Conservation (phyloP, 129 eudicot species). For the Pittosporum tobira region DNA sequence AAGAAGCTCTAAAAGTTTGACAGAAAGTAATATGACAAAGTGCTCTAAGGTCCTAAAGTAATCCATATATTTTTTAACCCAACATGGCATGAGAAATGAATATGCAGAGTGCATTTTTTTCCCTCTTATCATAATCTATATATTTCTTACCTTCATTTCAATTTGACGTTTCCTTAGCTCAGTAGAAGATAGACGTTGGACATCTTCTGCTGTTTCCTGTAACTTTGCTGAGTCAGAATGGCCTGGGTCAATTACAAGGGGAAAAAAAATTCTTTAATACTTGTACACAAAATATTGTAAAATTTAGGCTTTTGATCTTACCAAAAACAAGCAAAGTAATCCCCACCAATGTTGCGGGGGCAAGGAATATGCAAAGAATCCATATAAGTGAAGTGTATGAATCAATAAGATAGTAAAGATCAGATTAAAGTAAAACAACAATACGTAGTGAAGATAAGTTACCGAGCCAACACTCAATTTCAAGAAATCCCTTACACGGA, state of each 20-base stretch:
- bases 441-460: too few species aligned
- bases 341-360: not conserved
- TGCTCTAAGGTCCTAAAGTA: too few species aligned
- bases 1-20: too few species aligned
- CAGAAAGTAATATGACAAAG: too few species aligned
- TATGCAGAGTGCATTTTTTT: not conserved
- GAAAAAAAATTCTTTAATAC: constrained; percentile 7
- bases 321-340: not conserved
- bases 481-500: too few species aligned
- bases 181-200: constrained; percentile 47
- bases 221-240: constrained; percentile 79
- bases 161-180: constrained; percentile 63
- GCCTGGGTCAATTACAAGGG: constrained; percentile 34
- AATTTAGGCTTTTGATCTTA: not conserved
- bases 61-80: too few species aligned
- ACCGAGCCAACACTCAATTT: too few species aligned
- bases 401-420: constrained; percentile 2
- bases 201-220: constrained; percentile 47
- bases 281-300: not conserved
- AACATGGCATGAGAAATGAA: not conserved
- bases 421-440: not conserved
- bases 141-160: constrained; percentile 57
- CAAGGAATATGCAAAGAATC: not conserved
- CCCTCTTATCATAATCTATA: not conserved
- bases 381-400: not conserved